phyloP scores from a whole-genome alignment of 495 filamentous ascomycete genomes.

The Penicillium tannophilum region DNA sequence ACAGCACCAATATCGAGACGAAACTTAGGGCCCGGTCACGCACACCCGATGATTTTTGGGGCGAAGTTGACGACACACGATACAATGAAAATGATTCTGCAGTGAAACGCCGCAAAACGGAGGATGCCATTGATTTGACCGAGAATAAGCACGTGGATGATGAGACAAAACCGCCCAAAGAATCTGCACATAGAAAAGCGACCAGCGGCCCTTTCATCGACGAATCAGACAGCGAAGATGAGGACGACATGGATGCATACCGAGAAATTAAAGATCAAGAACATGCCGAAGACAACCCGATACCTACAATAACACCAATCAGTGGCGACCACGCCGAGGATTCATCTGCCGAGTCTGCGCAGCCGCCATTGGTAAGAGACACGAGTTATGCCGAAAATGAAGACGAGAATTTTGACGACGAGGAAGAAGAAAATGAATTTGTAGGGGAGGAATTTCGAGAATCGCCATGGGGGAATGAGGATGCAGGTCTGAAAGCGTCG shows the following conservation, averaged over 20 bases:
- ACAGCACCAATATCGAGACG: neutral
- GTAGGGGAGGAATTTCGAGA: slow-evolving; percentile 47
- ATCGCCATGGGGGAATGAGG: slow-evolving; percentile 33
- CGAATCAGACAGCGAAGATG: slow-evolving; percentile 68
- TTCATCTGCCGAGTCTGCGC: slow-evolving; percentile 29
- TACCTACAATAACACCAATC: slow-evolving; percentile 2
- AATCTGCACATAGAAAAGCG: slow-evolving; percentile 14
- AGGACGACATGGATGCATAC: slow-evolving; percentile 49
- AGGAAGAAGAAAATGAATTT: slow-evolving; percentile 55
- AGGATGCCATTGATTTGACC: slow-evolving; percentile 24
- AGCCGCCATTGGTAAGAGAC: slow-evolving; percentile 55
- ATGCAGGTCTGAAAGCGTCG: slow-evolving; percentile 12
- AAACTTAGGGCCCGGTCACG: slow-evolving; percentile 18
- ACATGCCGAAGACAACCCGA: neutral
- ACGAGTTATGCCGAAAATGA: slow-evolving; percentile 59
- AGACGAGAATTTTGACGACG: slow-evolving; percentile 70
- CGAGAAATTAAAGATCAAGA: slow-evolving; percentile 21
- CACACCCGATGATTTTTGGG: slow-evolving; percentile 44
- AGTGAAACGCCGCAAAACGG: slow-evolving; percentile 45
- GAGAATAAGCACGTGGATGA: slow-evolving; percentile 18
- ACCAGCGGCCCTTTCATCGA: slow-evolving; percentile 62
- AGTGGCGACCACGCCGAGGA: slow-evolving; percentile 54
- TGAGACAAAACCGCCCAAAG: slow-evolving; percentile 7
- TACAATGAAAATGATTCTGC: slow-evolving; percentile 33
- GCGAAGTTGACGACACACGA: slow-evolving; percentile 30